These are phyloP conservation scores for Solanum bulbocastanum DNA, from an alignment of 257 asterid genomes.

Conservation along the genomic window DNA sequence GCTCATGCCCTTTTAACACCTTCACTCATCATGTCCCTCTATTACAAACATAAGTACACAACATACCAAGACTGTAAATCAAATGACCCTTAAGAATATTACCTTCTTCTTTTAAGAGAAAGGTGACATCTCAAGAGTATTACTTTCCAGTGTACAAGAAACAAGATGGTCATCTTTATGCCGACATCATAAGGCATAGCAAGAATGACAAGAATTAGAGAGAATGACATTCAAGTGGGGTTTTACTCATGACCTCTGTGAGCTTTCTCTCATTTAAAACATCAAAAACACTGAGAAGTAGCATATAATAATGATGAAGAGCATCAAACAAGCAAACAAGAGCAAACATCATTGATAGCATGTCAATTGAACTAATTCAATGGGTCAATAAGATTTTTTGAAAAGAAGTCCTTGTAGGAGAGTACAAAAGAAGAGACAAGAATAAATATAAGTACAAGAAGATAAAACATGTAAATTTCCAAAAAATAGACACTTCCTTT, in stretches of 20 bases:
- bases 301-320: neutral
- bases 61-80: neutral
- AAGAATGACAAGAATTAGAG: neutral
- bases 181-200: neutral
- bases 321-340: neutral
- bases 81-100: neutral
- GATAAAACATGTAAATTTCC: neutral
- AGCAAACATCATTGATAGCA: neutral
- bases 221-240: neutral
- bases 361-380: neutral
- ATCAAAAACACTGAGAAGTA: conserved; percentile 84
- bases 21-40: neutral
- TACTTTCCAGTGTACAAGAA: neutral
- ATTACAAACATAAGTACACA: neutral
- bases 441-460: neutral
- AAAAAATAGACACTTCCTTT: neutral
- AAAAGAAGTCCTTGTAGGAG: neutral
- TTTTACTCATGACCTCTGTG: conserved; percentile 61
- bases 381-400: neutral
- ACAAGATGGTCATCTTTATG: neutral
- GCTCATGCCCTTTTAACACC: neutral
- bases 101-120: neutral
- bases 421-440: neutral
- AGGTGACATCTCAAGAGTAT: neutral
- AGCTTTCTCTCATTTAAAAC: conserved; percentile 97